Evolutionary conservation across 164 flowering plant genomes (phyloP).

Genomic region (Magnolia kwangsiensis): DNA sequence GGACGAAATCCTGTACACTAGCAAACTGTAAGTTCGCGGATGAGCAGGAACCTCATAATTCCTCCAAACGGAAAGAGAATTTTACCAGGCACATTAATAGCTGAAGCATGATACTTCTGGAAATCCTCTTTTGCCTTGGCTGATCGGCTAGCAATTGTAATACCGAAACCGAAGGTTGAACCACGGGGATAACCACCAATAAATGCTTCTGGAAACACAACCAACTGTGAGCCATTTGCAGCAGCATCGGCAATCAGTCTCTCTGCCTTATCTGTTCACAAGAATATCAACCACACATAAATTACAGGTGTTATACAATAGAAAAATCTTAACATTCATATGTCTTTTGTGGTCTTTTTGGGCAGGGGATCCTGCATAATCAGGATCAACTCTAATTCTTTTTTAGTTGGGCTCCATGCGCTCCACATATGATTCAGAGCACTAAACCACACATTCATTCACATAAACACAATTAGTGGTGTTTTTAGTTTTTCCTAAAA

Average conservation of each 20-base stretch:
- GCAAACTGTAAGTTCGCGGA: not conserved
- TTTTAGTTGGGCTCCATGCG: too few species aligned
- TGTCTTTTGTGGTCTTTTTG: too few species aligned
- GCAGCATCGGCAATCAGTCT: conserved; percentile 83
- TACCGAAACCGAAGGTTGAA: conserved; percentile 49
- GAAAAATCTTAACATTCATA: not conserved
- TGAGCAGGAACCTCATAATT: too few species aligned
- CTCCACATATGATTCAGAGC: too few species aligned
- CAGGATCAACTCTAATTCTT: too few species aligned
- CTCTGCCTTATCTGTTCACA: conserved; percentile 74
- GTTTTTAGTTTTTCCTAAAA: too few species aligned
- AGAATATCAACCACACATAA: too few species aligned
- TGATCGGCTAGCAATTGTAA: conserved; percentile 57
- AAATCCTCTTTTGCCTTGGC: conserved; percentile 76
- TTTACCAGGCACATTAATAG: conserved; percentile 88
- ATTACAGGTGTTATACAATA: too few species aligned
- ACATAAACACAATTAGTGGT: too few species aligned
- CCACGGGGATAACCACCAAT: conserved; percentile 95
- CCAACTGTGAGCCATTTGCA: conserved; percentile 66
- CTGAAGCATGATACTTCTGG: conserved; percentile 82
- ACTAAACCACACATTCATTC: too few species aligned
- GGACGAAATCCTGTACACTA: not conserved
- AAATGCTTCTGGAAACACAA: conserved; percentile 95
- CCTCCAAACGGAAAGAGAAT: not conserved
- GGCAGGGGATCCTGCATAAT: too few species aligned